Base-by-base conservation (phyloP, 306 rosid genomes). In the Amphicarpaea edgeworthii region DNA sequence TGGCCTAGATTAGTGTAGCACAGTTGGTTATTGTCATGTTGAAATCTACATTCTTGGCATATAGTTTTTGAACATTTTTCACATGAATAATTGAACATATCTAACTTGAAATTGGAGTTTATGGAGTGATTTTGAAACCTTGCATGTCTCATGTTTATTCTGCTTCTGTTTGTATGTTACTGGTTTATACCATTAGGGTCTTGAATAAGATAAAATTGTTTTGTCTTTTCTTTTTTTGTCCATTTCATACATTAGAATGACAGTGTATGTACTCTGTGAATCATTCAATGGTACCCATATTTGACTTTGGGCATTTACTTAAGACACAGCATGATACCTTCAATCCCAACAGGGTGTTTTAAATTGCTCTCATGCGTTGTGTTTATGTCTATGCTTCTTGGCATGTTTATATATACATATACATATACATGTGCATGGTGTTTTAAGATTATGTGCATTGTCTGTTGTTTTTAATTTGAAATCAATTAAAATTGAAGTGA, bases 401-500 rank as follows among this genome's bases (percentile, higher is more conserved):
- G 4, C 15, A 34, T 64, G 37, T 32, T 28, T 74, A 55, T 38
- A 17, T 24, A 19, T 49, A n/a, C n/a, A 3, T 28, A 28, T 28
- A 49, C 30, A 28, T 19, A 50, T 34, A 28, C 34, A 19, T 7
- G 19, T 46, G 57, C 54, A 14, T 50, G 45, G 68, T 62, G 30
- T 41, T 49, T 24, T 40, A 49, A 38, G 41, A 59, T 37, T 16
- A 24, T 58, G 26, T 34, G 37, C 41, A 55, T 68, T 77, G 24
- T 70, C 49, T 68, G 28, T 72, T 51, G 16, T 34, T 28, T 24
- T 59, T 11, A 19, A 43, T 65, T n/a, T 51, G 67, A 50, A 47
- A 67, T 57, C 68, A 49, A 19, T 12, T 28, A 42, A 81, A 76
- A 40, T 68, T 81, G 45, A 19, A 47, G 34, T 67, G 17, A n/a